Base-by-base conservation (phyloP, 2,329 filamentous ascomycete species). In the Colletotrichum musae region DNA sequence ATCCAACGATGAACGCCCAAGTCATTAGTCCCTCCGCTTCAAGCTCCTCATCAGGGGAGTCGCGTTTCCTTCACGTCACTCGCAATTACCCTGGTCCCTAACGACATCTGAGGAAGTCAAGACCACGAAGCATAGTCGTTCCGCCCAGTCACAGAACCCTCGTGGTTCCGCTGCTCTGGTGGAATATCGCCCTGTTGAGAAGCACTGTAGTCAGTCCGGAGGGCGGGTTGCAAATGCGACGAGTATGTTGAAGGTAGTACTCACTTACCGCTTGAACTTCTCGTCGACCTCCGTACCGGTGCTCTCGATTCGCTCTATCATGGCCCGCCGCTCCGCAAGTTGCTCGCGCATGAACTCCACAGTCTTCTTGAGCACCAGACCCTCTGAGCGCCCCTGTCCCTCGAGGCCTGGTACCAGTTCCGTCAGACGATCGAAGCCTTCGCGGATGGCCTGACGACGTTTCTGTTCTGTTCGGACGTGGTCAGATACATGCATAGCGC, bases 371-470 rank as follows among this genome's bases (percentile, higher is more conserved):
- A 97, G 85, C n/a, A 97, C 94, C 18, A 94, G 85, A 32, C 93
- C 93, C 79, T 97, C 94, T 72, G 93, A 96, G 53, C 94, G 90
- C 1, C 93, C 94, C 76, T 95, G 92, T 1, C 94, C 94, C 74
- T 93, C 88, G 61, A 97, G 86, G 0, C 93, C 94, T 0, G 94
- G 94, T 1, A 97, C 93, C 39, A 97, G 86, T 61, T 91, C 88
- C 16, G 93, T 93, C 28, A 97, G 87, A 41, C 91, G 88, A 79
- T 97, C 94, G 78, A 97, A 97, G 65, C 93, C 93, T 68, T 93
- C 90, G 54, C 94, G 88, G 73, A 97, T 97, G 15, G 92, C 93
- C 69, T 84, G 78, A 36, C 84, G 77, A 45, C 83, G 78, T 72
- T 86, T 84, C 73, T 85, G 78, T 75, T 85, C 81, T 84, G 47